A percentile compares a stretch with the other conserved stretches of the same genome.
These are phyloP conservation scores for Begonia masoniana DNA, from an alignment of 306 rosid genomes.

Conservation along the genomic window DNA sequence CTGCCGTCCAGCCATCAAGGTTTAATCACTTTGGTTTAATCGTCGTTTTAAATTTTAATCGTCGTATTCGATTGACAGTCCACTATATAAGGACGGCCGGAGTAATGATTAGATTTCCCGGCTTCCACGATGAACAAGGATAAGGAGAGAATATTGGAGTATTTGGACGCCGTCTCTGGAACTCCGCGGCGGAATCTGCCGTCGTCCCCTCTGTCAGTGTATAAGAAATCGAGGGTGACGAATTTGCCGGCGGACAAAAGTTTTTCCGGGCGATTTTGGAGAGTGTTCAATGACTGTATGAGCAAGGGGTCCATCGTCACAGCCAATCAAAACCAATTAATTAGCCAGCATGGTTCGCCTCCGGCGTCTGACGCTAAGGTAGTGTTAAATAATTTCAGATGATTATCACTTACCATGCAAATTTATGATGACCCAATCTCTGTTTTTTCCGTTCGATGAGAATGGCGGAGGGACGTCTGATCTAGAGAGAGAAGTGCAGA, in stretches of 20 bases:
- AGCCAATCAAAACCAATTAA: constrained; percentile 2
- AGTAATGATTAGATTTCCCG: no score
- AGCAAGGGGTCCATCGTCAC: constrained; percentile 27
- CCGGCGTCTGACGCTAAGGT: no score
- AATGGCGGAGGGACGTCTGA: constrained; percentile 30
- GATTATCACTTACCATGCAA: neutral
- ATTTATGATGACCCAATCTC: neutral
- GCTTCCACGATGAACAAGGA: no score
- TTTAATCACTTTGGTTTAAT: no score
- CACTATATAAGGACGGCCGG: no score
- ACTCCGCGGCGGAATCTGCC: no score
- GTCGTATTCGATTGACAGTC: no score
- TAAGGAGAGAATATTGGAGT: no score
- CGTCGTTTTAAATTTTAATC: no score
- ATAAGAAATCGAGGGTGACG: constrained; percentile 13
- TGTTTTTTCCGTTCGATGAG: neutral
- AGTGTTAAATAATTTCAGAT: no score
- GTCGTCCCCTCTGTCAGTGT: neutral
- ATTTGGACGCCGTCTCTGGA: no score
- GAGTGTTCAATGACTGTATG: constrained; percentile 22
- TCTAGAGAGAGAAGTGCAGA: constrained; percentile 45
- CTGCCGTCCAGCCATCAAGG: no score
- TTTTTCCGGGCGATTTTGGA: constrained; percentile 29
- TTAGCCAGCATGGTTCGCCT: neutral
- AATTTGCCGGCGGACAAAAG: neutral